Percentiles rank a stretch among this genome's conserved stretches.
phyloP scores from a whole-genome alignment of 1,284 basidiomycete genomes.

The Ceratorhiza oryzae-sativae region DNA sequence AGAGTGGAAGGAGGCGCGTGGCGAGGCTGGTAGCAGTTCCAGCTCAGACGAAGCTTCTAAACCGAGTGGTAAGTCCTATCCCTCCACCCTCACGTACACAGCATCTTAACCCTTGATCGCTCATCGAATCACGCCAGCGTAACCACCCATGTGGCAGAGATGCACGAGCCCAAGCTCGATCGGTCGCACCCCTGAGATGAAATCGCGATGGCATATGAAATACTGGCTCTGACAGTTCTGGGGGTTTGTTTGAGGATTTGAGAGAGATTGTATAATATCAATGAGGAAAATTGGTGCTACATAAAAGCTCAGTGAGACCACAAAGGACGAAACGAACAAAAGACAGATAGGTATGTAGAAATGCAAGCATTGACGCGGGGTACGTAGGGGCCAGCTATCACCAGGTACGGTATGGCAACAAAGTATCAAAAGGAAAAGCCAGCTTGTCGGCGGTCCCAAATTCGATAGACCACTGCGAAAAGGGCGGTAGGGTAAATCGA shows the following conservation, averaged over 20 bases:
- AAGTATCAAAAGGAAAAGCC: not conserved
- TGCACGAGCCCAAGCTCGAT: not conserved
- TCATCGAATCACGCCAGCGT: constrained; percentile 3
- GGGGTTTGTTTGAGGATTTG: constrained; percentile 23
- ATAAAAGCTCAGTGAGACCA: constrained; percentile 25
- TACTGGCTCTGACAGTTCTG: not conserved
- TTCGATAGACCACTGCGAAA: not conserved
- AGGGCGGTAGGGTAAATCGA: not conserved
- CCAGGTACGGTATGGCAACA: too few species aligned
- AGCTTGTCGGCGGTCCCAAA: constrained; percentile 1
- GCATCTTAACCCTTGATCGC: not conserved
- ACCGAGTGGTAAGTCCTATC: not conserved
- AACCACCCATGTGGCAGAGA: not conserved
- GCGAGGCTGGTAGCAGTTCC: constrained; percentile 47
- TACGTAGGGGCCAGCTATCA: constrained; percentile 9
- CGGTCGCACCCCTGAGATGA: constrained; percentile 15
- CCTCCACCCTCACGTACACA: not conserved
- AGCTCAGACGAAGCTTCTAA: constrained; percentile 10
- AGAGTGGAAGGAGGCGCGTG: constrained; percentile 53
- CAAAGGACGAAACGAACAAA: constrained; percentile 16
- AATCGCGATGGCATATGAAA: not conserved
- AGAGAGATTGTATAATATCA: constrained; percentile 19
- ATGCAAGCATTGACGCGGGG: constrained; percentile 2
- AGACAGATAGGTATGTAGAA: constrained; percentile 24
- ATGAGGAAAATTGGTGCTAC: constrained; percentile 34